A percentile compares a stretch with the other conserved stretches of the same genome.
Evolutionary conservation across 441 rosid species (phyloP).

Genomic region (Adansonia rubrostipa): DNA sequence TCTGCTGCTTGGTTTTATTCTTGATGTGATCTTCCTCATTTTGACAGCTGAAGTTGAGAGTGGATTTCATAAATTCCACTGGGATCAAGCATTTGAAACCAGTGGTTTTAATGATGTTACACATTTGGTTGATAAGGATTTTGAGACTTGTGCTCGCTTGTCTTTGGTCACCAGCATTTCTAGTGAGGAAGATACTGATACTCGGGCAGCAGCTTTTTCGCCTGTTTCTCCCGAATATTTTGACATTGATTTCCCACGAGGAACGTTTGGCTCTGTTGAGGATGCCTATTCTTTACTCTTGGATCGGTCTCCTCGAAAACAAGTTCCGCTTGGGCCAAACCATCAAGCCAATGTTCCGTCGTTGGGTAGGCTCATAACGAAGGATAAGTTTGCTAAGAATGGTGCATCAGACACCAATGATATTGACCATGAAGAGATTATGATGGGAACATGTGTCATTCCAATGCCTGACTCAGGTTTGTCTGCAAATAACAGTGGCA

Average conservation of each 20-base stretch:
- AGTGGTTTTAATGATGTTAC: conserved; percentile 32
- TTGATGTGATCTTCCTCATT: conserved; percentile 28
- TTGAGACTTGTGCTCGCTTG: conserved; percentile 29
- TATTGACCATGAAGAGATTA: conserved; percentile 29
- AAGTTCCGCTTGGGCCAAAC: conserved; percentile 44
- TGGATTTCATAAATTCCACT: conserved; percentile 35
- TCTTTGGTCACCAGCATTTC: conserved; percentile 30
- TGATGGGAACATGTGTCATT: conserved; percentile 48
- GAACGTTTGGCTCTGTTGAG: conserved; percentile 33
- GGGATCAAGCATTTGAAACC: conserved; percentile 20
- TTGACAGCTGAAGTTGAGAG: conserved; percentile 42
- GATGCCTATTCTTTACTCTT: conserved; percentile 33
- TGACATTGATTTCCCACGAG: conserved; percentile 34
- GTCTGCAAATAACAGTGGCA: conserved; percentile 20
- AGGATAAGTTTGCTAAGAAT: conserved; percentile 24
- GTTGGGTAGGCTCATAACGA: conserved; percentile 36
- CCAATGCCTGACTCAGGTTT: conserved; percentile 44
- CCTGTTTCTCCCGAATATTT: conserved; percentile 45
- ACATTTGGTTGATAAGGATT: conserved; percentile 33
- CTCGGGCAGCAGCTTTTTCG: conserved; percentile 24
- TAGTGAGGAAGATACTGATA: conserved; percentile 39
- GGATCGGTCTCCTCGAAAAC: conserved; percentile 40
- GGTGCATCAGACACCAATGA: conserved; percentile 16
- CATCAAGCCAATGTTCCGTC: conserved; percentile 47
- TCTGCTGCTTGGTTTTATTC: not conserved